Conservation (phyloP, 2,329 filamentous ascomycete genomes). For the Gyromitra esculenta region DNA sequence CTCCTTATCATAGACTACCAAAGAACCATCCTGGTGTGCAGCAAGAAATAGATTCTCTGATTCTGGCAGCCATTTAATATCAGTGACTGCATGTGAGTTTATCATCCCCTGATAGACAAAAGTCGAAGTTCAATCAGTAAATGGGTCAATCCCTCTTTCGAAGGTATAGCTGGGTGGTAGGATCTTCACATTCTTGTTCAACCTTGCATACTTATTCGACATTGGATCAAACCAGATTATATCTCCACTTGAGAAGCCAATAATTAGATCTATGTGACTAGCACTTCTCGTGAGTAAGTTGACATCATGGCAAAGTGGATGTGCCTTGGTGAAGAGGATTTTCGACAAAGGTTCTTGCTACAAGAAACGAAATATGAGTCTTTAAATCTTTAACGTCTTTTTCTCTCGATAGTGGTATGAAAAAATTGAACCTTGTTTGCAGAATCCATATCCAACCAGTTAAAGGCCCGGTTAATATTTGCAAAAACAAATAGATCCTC, state of each 20-base stretch:
- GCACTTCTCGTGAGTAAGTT: slow-evolving; percentile 82
- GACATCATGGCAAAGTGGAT: slow-evolving; percentile 93
- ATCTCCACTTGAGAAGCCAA: slow-evolving; percentile 96
- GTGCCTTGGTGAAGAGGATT: slow-evolving; percentile 94
- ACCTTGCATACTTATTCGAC: slow-evolving; percentile 90
- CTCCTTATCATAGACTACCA: slow-evolving; percentile 97
- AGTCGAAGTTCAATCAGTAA: slow-evolving; percentile 37
- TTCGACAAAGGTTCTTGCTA: slow-evolving; percentile 92
- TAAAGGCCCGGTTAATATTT: slow-evolving; percentile 93
- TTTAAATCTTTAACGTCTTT: not conserved
- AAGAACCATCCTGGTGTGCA: slow-evolving; percentile 86
- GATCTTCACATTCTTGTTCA: slow-evolving; percentile 88
- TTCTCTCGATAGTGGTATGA: slow-evolving; percentile 12
- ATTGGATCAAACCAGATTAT: slow-evolving; percentile 99
- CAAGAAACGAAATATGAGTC: slow-evolving; percentile 45
- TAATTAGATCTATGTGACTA: slow-evolving; percentile 85
- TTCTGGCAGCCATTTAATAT: slow-evolving; percentile 92
- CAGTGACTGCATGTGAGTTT: slow-evolving; percentile 82
- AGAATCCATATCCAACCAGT: slow-evolving; percentile 92
- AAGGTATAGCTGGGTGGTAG: not conserved
- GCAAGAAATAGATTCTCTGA: slow-evolving; percentile 94
- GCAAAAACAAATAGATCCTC: slow-evolving; percentile 91
- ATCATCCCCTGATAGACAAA: slow-evolving; percentile 74
- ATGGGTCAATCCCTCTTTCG: not conserved
- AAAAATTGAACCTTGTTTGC: slow-evolving; percentile 68